Percentiles rank a stretch among this genome's conserved stretches.
Conservation (phyloP, 352 stramenopile genomes). For the Phytophthora chlamydospora region DNA sequence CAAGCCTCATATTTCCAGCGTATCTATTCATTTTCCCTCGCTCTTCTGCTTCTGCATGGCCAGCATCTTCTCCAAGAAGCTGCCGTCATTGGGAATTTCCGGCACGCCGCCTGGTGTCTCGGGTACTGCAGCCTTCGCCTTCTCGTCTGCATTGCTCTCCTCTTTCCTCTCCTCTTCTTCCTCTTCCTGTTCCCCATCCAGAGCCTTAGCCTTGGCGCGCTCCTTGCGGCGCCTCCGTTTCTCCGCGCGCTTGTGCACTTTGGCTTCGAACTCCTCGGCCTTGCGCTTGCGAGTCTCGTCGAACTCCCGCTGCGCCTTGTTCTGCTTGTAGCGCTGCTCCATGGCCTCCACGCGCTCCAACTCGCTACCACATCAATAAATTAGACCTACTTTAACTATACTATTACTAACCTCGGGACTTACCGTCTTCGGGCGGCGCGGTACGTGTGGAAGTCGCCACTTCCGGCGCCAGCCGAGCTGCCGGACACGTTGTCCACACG, state of each 20-base stretch:
- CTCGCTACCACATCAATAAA: slow-evolving; percentile 57
- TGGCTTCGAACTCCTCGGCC: slow-evolving; percentile 70
- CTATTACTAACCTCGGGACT: background rate
- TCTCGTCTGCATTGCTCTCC: slow-evolving; percentile 18
- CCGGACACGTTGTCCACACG: slow-evolving; percentile 96
- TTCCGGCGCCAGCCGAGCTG: slow-evolving; percentile 93
- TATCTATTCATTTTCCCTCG: slow-evolving; percentile 17
- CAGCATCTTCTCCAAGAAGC: slow-evolving; percentile 79
- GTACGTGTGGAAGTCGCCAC: slow-evolving; percentile 98
- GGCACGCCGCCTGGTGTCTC: slow-evolving; percentile 76
- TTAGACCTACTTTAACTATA: background rate
- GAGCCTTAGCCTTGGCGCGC: slow-evolving; percentile 56
- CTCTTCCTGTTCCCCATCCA: slow-evolving; percentile 30
- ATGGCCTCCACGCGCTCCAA: slow-evolving; percentile 92
- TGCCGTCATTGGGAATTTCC: slow-evolving; percentile 84
- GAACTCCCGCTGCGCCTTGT: slow-evolving; percentile 69
- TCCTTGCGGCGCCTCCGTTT: slow-evolving; percentile 81
- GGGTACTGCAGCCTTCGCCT: slow-evolving; percentile 19
- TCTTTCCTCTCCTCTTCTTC: slow-evolving; percentile 34
- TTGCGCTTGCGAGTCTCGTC: slow-evolving; percentile 69
- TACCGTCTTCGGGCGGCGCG: slow-evolving; percentile 89
- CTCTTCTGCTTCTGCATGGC: slow-evolving; percentile 53
- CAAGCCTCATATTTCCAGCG: background rate
- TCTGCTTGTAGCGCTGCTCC: slow-evolving; percentile 80
- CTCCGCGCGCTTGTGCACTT: slow-evolving; percentile 72